These are phyloP conservation scores for Eimeria acervulina DNA, from an alignment of 169 alveolate genomes.

Conservation along the genomic window DNA sequence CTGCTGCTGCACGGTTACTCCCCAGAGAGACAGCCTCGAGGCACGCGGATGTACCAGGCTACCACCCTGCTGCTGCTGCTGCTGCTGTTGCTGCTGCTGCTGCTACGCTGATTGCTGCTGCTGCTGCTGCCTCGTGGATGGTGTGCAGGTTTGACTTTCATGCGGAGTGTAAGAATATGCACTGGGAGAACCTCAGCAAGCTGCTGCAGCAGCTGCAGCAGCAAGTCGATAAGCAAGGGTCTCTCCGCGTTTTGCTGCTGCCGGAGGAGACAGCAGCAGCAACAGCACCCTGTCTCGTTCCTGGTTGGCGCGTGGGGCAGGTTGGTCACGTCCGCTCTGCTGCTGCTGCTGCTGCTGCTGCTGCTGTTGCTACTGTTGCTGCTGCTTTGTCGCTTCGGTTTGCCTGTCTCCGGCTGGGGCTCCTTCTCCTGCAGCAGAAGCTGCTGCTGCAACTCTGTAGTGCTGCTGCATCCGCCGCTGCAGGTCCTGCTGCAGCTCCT, in stretches of 20 bases:
- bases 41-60: neutral
- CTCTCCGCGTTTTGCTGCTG: conserved; percentile 60
- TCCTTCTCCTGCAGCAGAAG: neutral
- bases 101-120: neutral
- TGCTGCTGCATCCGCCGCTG: too few relatives aligned
- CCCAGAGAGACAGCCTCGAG: neutral
- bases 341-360: neutral
- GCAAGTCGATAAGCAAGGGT: conserved; percentile 67
- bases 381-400: neutral
- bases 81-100: conserved; percentile 15
- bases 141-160: conserved; percentile 96
- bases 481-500: neutral
- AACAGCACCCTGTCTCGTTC: conserved; percentile 21
- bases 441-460: neutral
- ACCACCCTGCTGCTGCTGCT: neutral
- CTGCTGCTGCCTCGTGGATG: neutral
- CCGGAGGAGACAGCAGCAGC: conserved; percentile 42
- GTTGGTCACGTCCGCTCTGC: neutral
- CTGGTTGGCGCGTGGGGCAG: conserved; percentile 72
- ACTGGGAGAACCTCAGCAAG: conserved; percentile 82
- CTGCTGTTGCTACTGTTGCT: neutral
- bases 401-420: neutral
- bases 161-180: conserved; percentile 94
- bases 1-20: neutral
- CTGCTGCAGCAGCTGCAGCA: conserved; percentile 36